phyloP scores from a whole-genome alignment of 352 stramenopile species.

The Pythium pyrilobum region DNA sequence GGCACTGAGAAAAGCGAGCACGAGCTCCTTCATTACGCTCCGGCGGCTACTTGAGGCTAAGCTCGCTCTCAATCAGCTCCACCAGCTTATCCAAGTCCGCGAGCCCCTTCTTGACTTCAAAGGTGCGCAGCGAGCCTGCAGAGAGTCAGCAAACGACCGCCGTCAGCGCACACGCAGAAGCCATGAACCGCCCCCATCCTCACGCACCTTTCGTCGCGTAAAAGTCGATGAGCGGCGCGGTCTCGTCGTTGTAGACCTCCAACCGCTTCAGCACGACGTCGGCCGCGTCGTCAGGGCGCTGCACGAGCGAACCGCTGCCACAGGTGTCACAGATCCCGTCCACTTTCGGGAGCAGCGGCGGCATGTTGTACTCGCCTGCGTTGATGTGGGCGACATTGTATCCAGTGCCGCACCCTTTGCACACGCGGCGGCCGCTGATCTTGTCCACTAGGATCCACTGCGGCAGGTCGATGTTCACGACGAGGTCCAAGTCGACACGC shows the following conservation, averaged over 20 bases:
- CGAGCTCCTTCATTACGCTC: too few species aligned
- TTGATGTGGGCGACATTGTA: constrained; percentile 90
- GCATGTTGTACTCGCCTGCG: constrained; percentile 86
- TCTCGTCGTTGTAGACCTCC: constrained; percentile 88
- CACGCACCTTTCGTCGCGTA: constrained; percentile 62
- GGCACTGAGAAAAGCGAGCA: too few species aligned
- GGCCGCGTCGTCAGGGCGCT: constrained; percentile 75
- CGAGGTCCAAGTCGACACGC: constrained; percentile 67
- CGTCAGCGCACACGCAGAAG: not conserved
- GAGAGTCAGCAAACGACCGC: not conserved
- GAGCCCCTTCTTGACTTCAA: constrained; percentile 84
- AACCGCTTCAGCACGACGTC: constrained; percentile 79
- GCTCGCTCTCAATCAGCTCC: constrained; percentile 56
- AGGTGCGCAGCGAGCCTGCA: constrained; percentile 61
- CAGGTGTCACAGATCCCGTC: constrained; percentile 78
- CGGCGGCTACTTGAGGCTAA: constrained; percentile 43
- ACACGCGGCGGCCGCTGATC: constrained; percentile 83
- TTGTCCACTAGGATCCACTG: constrained; percentile 88
- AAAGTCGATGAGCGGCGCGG: constrained; percentile 80
- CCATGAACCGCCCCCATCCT: not conserved
- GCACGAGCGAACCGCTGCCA: constrained; percentile 61
- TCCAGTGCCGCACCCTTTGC: constrained; percentile 70
- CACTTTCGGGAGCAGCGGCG: constrained; percentile 83
- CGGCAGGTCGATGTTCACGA: constrained; percentile 87
- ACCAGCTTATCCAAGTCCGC: constrained; percentile 77